Evolutionary conservation across 192 early-diverging fungal species (phyloP), one percentile per base, ranked within the genome.

Genomic region (Nowakowskiella sp.): DNA sequence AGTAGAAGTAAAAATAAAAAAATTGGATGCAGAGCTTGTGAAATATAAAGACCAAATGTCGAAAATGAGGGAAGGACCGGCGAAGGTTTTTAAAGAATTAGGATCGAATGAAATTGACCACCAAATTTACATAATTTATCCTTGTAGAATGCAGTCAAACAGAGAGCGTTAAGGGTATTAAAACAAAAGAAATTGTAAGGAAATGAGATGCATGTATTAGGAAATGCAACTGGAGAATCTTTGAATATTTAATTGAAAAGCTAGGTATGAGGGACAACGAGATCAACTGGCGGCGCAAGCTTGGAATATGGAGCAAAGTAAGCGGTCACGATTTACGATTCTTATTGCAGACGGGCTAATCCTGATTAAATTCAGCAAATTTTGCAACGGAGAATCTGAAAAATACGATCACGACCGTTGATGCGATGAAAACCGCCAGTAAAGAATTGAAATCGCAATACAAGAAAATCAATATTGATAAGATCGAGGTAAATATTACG

Each of bases 291-390:
- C 85, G 69, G 92, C 94, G 66, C 92, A 97, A 68, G 85, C 93
- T 27, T 97, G 93, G 62, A 99, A 97, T 72, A 99, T 99, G 96
- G 96, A 99, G 67, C 91, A 94, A 73, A 88, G 90, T 36, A 65
- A 72, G 43, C 54, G 9, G 8, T 50, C 45, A 13, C 4, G 16
- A 57, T 3, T 1, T 6, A 24, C 10, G 16, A 28, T 23, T 8
- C 45, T 6, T 7, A 25, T 27, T 16, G 6, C 45, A 22, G 28
- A 10, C 6, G 10, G 7, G 23, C 45, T 16, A 6, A 13, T 32
- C 49, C 5, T 6, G 29, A 8, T 6, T 47, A 27, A 6, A 7
- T 1, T 5, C 61, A 71, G 73, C 68, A 4, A 57, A 23, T 9
- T 74, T 81, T 70, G 87, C 92, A 6, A 94, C 88, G 3, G 96